Evolutionary conservation across 805 yeast species (phyloP).

Genomic region (Yamadazyma scolyti): DNA sequence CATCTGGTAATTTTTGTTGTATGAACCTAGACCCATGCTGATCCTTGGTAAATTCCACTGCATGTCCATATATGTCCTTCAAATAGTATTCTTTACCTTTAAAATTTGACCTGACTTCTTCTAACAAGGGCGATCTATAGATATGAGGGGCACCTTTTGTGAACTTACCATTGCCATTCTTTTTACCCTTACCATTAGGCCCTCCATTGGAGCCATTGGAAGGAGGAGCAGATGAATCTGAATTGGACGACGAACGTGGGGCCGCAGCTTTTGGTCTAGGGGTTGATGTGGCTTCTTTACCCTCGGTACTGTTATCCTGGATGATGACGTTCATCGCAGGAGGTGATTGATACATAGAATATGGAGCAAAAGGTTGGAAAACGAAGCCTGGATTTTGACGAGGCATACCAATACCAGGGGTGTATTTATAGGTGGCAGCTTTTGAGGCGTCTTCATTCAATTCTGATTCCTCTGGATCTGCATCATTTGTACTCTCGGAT

Average conservation of each 20-base stretch:
- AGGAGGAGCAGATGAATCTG: conserved; percentile 5
- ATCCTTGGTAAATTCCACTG: conserved; percentile 88
- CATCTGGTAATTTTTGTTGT: conserved; percentile 75
- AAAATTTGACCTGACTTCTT: conserved; percentile 71
- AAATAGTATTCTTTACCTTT: conserved; percentile 58
- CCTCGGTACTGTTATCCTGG: conserved; percentile 2
- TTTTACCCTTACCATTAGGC: conserved; percentile 11
- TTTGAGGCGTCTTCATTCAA: neutral
- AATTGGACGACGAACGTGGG: conserved; percentile 2
- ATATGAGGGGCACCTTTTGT: conserved; percentile 42
- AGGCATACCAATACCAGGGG: conserved; percentile 33
- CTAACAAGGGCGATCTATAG: conserved; percentile 74
- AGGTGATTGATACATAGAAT: conserved; percentile 33
- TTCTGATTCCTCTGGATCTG: conserved; percentile 4
- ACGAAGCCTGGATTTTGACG: conserved; percentile 34
- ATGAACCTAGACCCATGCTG: conserved; percentile 97
- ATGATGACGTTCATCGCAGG: conserved; percentile 7
- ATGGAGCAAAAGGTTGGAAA: conserved; percentile 51
- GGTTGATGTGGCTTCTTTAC: conserved; percentile 2
- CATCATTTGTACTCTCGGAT: conserved; percentile 4
- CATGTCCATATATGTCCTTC: conserved; percentile 79
- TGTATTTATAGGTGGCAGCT: too few species aligned
- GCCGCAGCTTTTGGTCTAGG: conserved; percentile 4
- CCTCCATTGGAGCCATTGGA: too few species aligned
- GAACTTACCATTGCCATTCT: conserved; percentile 1